Evolutionary conservation across 2,329 filamentous ascomycete genomes (phyloP), one percentile per base, ranked within the genome.

Genomic region (Cladosporium cucumerinum): DNA sequence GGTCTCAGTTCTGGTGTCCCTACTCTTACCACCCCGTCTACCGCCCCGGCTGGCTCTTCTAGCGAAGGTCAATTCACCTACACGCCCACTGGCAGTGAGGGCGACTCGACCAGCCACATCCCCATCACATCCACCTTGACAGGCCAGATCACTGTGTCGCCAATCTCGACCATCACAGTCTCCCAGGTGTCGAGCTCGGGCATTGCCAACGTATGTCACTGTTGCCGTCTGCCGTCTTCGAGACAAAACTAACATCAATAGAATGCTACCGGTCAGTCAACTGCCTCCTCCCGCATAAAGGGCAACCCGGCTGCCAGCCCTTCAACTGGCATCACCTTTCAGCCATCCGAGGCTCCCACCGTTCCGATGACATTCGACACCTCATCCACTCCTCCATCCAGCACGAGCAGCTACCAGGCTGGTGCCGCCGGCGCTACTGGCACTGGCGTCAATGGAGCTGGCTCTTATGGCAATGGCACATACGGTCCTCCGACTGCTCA

Each of bases 391-490:
- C 36, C 63, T 52, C n/a, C 28, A 18, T 28, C 34, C 55, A 66
- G 26, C 57, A 59, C 64, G 28, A 67, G 69, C 65, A 67, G 65
- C 63, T 59, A 51, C 51, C 51, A 48, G 7, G 58, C 49, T 43
- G 66, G 63, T 21, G 65, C 61, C 21, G 57, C 66, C 28, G 66
- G 66, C 5, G 64, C 66, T 36, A 66, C 65, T 49, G 63, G 52
- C 32, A 67, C 65, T 34, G 65, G 46, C 14, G 52, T 52, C 60
- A 28, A 25, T 5, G 48, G 61, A 32, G 57, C 43, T 21, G 62
- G 61, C 26, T 36, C 51, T 30, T 18, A 54, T 12, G 43, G 48
- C 11, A 69, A 70, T 51, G 66, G 67, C 57, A 69, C 67, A 36
- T 48, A 68, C 61, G 30, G 57, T 25, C 25, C 66, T 11, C 52